Evolutionary conservation across 768 basidiomycete species (phyloP).

Genomic region (Cyclocybe aegerita): DNA sequence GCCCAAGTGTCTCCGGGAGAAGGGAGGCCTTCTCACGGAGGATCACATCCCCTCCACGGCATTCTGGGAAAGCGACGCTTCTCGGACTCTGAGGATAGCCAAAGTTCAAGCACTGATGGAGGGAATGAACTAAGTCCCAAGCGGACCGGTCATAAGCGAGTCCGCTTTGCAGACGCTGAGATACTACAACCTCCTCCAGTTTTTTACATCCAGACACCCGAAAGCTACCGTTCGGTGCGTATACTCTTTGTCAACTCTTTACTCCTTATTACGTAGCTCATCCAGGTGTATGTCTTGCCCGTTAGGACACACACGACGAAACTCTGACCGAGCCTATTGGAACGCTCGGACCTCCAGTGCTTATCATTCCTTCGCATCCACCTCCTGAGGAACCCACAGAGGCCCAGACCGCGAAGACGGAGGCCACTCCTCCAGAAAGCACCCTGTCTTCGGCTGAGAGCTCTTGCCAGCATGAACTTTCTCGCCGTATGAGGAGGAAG

Average conservation of each 20-base stretch:
- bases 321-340: too few species aligned
- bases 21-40: too few species aligned
- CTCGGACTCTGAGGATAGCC: background rate
- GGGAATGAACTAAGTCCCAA: background rate
- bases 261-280: background rate
- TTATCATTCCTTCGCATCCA: too few species aligned
- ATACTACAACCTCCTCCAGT: background rate
- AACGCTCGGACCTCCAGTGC: too few species aligned
- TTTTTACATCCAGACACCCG: slow-evolving; percentile 7
- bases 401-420: too few species aligned
- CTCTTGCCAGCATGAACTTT: background rate
- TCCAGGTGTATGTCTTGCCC: background rate
- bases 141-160: slow-evolving; percentile 6
- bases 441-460: background rate
- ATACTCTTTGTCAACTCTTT: background rate
- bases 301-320: background rate
- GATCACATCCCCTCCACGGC: background rate
- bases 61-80: slow-evolving; percentile 7
- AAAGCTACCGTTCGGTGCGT: slow-evolving; percentile 7
- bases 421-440: background rate
- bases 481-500: slow-evolving; percentile 4
- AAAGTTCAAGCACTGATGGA: background rate
- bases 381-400: too few species aligned
- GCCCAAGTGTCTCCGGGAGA: too few species aligned
- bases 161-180: slow-evolving; percentile 6